phyloP scores from a whole-genome alignment of 2,329 filamentous ascomycete species.

The Fusarium mundagurra region DNA sequence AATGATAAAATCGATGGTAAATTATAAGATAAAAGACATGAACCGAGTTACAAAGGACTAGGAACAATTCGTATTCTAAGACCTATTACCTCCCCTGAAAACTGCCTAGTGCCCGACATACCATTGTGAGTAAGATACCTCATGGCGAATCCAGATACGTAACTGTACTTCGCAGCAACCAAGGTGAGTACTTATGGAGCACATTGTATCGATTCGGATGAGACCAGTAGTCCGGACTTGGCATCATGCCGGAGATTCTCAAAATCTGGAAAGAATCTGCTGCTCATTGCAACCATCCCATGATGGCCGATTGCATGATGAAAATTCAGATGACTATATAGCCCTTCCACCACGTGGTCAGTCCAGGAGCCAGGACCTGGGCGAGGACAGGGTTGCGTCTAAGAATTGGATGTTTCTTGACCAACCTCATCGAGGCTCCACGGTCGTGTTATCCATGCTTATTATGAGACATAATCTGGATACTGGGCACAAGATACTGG shows the following conservation, averaged over 20 bases:
- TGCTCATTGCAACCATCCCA: slow-evolving; percentile 7
- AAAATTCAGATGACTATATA: not conserved
- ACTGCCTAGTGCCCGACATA: not conserved
- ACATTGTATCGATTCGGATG: not conserved
- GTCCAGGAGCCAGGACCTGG: not conserved
- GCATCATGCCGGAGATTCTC: slow-evolving; percentile 2
- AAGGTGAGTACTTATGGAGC: not conserved
- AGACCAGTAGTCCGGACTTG: not conserved
- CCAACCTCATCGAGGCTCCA: not conserved
- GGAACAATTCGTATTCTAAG: not conserved
- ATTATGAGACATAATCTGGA: not conserved
- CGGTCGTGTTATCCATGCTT: not conserved
- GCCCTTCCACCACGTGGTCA: not conserved
- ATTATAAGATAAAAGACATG: not conserved
- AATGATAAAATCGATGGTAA: not conserved
- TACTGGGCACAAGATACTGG: not conserved
- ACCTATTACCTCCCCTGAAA: not conserved
- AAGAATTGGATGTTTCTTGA: not conserved
- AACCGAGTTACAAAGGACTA: not conserved
- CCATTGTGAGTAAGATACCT: not conserved
- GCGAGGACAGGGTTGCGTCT: not conserved
- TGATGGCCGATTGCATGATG: not conserved
- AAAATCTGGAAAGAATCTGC: slow-evolving; percentile 20
- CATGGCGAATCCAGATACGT: not conserved
- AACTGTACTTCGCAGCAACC: not conserved